Conservation (phyloP, 2,329 filamentous ascomycete genomes). For the Fusarium sp. region DNA sequence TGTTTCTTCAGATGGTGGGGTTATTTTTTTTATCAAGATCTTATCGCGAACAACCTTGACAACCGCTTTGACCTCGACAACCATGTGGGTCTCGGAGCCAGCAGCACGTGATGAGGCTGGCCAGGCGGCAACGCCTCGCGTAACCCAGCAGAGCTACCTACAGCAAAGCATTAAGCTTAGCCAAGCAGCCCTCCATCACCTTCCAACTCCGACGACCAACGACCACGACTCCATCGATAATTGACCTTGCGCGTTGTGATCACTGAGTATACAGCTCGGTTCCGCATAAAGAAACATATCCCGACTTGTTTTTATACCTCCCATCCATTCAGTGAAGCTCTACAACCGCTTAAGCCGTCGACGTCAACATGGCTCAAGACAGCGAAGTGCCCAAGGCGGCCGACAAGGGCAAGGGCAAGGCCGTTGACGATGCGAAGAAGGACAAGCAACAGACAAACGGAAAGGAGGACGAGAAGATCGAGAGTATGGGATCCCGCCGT, state of each 20-base stretch:
- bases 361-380: slow-evolving; percentile 87
- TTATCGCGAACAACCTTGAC: slow-evolving; percentile 44
- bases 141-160: slow-evolving; percentile 56
- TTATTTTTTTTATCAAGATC: slow-evolving; percentile 48
- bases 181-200: slow-evolving; percentile 53
- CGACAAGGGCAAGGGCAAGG: slow-evolving; percentile 98
- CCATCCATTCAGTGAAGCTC: slow-evolving; percentile 42
- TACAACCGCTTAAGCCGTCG: slow-evolving; percentile 46
- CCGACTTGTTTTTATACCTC: slow-evolving; percentile 16
- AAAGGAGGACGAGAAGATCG: slow-evolving; percentile 76
- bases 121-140: slow-evolving; percentile 61
- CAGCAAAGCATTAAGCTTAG: slow-evolving; percentile 53
- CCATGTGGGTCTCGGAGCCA: slow-evolving; percentile 2
- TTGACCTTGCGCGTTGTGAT: slow-evolving; percentile 26
- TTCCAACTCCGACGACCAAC: slow-evolving; percentile 51
- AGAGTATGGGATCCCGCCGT: slow-evolving; percentile 53
- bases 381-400: slow-evolving; percentile 84
- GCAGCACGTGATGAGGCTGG: slow-evolving; percentile 51
- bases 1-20: slow-evolving; percentile 46
- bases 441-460: slow-evolving; percentile 77
- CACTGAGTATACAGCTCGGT: slow-evolving; percentile 20
- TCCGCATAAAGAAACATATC: slow-evolving; percentile 6
- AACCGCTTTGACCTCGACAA: background rate
- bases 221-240: slow-evolving; percentile 39
- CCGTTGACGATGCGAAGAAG: slow-evolving; percentile 75